phyloP scores from a whole-genome alignment of 345 rosid species.

The Aquilaria yunnanensis region DNA sequence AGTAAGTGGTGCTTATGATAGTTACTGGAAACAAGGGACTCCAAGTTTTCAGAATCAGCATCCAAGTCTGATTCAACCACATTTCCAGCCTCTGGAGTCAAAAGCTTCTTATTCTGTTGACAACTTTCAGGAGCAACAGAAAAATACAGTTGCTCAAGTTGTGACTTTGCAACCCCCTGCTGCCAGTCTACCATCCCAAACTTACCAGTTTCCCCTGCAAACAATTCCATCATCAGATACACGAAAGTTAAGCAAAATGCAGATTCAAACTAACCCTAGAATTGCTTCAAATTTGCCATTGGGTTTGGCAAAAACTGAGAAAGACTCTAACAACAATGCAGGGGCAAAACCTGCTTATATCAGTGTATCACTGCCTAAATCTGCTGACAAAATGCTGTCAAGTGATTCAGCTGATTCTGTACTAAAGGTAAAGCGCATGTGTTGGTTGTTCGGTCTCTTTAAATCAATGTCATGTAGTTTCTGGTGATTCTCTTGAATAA shows the following conservation, averaged over 20 bases:
- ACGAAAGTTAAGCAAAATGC: slow-evolving; percentile 72
- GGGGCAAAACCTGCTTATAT: slow-evolving; percentile 77
- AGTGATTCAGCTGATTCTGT: slow-evolving; percentile 52
- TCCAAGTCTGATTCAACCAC: slow-evolving; percentile 48
- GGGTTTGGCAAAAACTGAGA: slow-evolving; percentile 62
- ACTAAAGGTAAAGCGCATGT: slow-evolving; percentile 47
- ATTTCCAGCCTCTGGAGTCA: slow-evolving; percentile 51
- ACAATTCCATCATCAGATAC: slow-evolving; percentile 44
- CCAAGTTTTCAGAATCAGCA: slow-evolving; percentile 55
- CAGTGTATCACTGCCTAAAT: slow-evolving; percentile 63
- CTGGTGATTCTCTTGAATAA: slow-evolving; percentile 2
- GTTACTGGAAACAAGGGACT: slow-evolving; percentile 63
- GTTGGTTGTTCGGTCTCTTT: neutral
- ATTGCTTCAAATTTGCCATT: slow-evolving; percentile 85
- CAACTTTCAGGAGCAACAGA: slow-evolving; percentile 70
- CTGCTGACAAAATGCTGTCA: slow-evolving; percentile 38
- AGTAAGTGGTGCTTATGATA: slow-evolving; percentile 54
- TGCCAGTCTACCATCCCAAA: slow-evolving; percentile 47
- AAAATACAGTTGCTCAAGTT: slow-evolving; percentile 49
- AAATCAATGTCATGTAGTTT: neutral
- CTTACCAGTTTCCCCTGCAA: slow-evolving; percentile 48
- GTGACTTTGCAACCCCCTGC: slow-evolving; percentile 45
- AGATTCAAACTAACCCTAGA: slow-evolving; percentile 97
- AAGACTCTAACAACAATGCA: slow-evolving; percentile 40
- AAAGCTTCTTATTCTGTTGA: slow-evolving; percentile 39